Base-by-base conservation (phyloP, 257 asterid species). In the Jaltomata sinuosa region DNA sequence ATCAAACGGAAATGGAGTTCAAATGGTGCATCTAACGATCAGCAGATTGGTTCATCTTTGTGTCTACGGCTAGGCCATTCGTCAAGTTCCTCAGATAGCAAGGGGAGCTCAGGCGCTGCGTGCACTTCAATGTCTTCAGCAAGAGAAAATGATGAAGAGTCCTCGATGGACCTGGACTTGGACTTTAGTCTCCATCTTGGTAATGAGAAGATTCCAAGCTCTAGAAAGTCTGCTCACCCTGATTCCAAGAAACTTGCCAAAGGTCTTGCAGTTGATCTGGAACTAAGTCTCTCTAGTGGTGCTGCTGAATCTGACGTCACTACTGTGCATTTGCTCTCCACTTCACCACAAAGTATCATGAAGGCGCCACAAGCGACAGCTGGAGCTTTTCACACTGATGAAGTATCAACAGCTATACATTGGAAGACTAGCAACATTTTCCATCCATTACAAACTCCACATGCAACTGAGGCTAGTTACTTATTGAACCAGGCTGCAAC, bases 1-100 rank as follows among this genome's bases (percentile, higher is more conserved):
- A 84, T 92, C 84, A 96, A 96, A 84, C 89, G 98, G 85, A 93
- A 96, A 87, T 89, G 98, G 98, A 82, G 91, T 49, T 80, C 69
- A 77, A 67, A 83, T 52, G 89, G 89, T 69, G 90, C 90, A 45
- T 88, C 93, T 7, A 53, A 54, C 11, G 90, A 84, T 72, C 91
- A 86, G 81, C 92, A 83, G 49, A 82, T 85, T 31, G 90, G 87
- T 25, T 87, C 95, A 18, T 87, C 93, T 25, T 83, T 96, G 55
- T 85, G 84, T 84, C 97, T 96, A 85, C 84, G 79, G 83, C 93
- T 96, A 25, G 99, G 99, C 85, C 89, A 95, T 88, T 91, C 98
- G 8, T 89, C 98, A 81, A 96, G 97, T 87, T 96, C 98, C 52
- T 94, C 98, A 19, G 99, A 94, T 87, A 94, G 98, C 85, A 96